A percentile compares a stretch with the other conserved stretches of the same genome.
Evolutionary conservation across 2,329 filamentous ascomycete genomes (phyloP).

Genomic region (Colletotrichum euphorbiae): DNA sequence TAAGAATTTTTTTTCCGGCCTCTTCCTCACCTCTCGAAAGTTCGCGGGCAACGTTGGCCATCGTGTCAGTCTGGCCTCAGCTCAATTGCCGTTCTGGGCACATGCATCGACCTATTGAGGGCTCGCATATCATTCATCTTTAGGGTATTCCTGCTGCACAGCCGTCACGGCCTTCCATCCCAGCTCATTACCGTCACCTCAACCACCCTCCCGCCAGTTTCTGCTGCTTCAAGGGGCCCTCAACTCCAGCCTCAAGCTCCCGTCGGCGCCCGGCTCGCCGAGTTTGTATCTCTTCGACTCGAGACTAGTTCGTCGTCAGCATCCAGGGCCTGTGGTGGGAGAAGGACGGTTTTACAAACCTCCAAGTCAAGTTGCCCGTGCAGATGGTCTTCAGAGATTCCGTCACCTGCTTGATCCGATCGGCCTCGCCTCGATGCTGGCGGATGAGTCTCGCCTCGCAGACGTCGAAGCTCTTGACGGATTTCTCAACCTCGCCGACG

Average conservation of each 20-base stretch:
- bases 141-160: constrained; percentile 1
- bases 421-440: constrained; percentile 12
- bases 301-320: constrained; percentile 24
- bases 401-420: constrained; percentile 17
- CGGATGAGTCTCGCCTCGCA: constrained; percentile 28
- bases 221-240: background rate
- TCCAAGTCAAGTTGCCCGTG: constrained; percentile 38
- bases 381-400: constrained; percentile 33
- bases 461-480: constrained; percentile 26
- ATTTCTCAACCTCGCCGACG: constrained; percentile 29
- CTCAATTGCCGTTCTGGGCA: background rate
- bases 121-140: constrained; percentile 36
- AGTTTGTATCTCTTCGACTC: constrained; percentile 25
- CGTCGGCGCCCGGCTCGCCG: constrained; percentile 23
- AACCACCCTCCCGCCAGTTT: background rate
- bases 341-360: constrained; percentile 6
- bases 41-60: background rate
- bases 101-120: background rate
- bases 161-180: constrained; percentile 12
- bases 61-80: background rate
- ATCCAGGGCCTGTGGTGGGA: background rate
- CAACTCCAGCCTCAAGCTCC: constrained; percentile 26
- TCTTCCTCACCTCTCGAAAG: background rate
- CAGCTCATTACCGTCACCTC: constrained; percentile 3
- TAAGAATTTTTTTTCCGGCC: too few species aligned